A percentile compares a stretch with the other conserved stretches of the same genome.
These are phyloP conservation scores for Chenopodium berlandieri DNA, from an alignment of 148 eudicot genomes.

Conservation along the genomic window DNA sequence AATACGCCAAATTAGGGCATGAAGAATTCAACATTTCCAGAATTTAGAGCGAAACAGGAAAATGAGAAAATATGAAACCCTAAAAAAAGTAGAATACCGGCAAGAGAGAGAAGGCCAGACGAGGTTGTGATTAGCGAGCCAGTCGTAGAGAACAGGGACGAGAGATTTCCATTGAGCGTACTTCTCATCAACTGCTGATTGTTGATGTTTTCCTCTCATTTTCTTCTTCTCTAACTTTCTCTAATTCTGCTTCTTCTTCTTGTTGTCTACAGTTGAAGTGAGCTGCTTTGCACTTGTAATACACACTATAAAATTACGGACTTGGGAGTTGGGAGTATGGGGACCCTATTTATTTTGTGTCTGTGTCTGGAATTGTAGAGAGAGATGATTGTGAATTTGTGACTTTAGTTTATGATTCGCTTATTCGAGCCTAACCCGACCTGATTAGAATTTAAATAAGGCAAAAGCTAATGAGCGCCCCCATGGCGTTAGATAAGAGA, in stretches of 20 bases:
- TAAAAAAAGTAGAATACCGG: constrained; percentile 68
- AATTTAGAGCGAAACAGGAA: background rate
- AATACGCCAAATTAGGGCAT: background rate
- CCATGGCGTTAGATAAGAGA: no score
- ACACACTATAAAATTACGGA: no score
- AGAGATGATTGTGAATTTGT: no score
- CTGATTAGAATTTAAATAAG: no score
- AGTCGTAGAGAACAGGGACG: constrained; percentile 85
- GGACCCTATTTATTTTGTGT: no score
- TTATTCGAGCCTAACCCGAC: no score
- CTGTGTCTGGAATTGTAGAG: no score
- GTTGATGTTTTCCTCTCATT: constrained; percentile 58
- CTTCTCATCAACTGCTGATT: constrained; percentile 63
- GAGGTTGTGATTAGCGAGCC: constrained; percentile 93
- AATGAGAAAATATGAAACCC: constrained; percentile 46
- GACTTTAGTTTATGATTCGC: no score
- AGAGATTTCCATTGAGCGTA: constrained; percentile 86
- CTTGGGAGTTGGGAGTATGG: no score
- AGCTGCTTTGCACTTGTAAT: background rate
- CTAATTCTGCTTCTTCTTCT: constrained; percentile 25
- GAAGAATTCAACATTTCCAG: background rate
- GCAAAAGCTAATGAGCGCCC: no score
- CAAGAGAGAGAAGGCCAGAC: constrained; percentile 96
- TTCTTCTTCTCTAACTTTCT: constrained; percentile 16
- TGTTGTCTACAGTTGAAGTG: background rate